phyloP scores from a whole-genome alignment of 129 eudicot genomes.

The Chrysanthemum seticuspe region DNA sequence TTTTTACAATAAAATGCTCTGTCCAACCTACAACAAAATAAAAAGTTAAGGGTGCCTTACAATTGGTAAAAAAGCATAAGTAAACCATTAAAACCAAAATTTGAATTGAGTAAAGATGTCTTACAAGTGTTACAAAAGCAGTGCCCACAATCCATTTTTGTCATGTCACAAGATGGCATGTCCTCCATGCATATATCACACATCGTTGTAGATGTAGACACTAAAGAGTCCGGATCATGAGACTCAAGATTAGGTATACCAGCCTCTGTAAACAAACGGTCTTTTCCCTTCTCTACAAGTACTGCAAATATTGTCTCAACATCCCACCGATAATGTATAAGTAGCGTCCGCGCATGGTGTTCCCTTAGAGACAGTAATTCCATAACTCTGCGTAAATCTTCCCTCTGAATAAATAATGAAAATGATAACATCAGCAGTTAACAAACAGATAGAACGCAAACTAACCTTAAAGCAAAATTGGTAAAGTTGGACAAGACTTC shows the following conservation, averaged over 20 bases:
- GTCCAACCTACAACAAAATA: conserved; percentile 66
- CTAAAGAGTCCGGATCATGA: conserved; percentile 36
- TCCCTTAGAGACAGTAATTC: conserved; percentile 82
- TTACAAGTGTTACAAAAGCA: conserved; percentile 91
- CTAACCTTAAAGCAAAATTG: not conserved
- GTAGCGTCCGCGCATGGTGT: conserved; percentile 88
- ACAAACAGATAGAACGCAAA: conserved; percentile 8
- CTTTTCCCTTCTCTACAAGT: conserved; percentile 82
- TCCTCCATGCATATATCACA: conserved; percentile 93
- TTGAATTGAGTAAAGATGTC: conserved; percentile 20
- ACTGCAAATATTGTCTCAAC: conserved; percentile 69
- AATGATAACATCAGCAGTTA: conserved; percentile 17
- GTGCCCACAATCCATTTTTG: conserved; percentile 94
- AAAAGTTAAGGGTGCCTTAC: too few relatives aligned
- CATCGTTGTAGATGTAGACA: conserved; percentile 50
- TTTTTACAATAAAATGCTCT: conserved; percentile 86
- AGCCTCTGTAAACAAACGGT: conserved; percentile 68
- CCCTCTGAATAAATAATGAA: conserved; percentile 50
- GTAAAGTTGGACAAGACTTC: not conserved
- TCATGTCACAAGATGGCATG: conserved; percentile 51
- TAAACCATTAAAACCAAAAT: not conserved
- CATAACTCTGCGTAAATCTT: conserved; percentile 79
- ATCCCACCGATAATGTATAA: conserved; percentile 91
- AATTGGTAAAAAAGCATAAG: not conserved
- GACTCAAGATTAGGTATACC: conserved; percentile 54